Conservation (phyloP, 805 yeast species). For the Lachancea cidri region DNA sequence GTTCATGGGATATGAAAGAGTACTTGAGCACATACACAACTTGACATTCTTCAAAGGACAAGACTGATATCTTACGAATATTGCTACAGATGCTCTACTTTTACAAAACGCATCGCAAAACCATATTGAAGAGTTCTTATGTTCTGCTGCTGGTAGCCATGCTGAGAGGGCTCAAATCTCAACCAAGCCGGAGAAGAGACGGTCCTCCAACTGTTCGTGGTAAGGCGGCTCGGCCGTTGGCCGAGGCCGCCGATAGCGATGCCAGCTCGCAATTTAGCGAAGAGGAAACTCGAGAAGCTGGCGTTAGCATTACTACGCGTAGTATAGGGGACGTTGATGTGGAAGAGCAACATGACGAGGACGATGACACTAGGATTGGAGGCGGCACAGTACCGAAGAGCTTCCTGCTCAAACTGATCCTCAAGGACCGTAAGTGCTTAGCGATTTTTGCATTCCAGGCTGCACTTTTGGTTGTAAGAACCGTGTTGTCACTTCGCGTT, state of each 20-base stretch:
- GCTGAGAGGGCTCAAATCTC: slow-evolving; percentile 8
- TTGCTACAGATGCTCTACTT: slow-evolving; percentile 15
- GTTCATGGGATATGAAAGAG: too few relatives aligned
- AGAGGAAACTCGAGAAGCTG: neutral
- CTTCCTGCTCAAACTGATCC: slow-evolving; percentile 23
- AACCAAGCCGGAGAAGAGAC: slow-evolving; percentile 2
- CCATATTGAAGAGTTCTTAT: slow-evolving; percentile 27
- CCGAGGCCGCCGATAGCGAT: slow-evolving; percentile 1
- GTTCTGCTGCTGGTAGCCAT: slow-evolving; percentile 24
- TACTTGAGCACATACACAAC: too few relatives aligned
- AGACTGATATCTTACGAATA: too few relatives aligned
- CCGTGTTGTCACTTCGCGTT: slow-evolving; percentile 70
- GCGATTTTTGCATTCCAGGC: slow-evolving; percentile 46
- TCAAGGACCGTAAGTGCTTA: slow-evolving; percentile 27
- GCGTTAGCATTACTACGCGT: neutral
- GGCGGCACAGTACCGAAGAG: slow-evolving; percentile 6
- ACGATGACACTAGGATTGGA: neutral
- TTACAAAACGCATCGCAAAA: slow-evolving; percentile 25
- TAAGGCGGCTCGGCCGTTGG: neutral
- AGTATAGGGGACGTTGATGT: neutral
- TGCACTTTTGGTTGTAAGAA: slow-evolving; percentile 56
- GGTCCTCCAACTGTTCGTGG: neutral
- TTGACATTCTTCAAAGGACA: too few relatives aligned
- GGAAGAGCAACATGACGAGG: neutral
- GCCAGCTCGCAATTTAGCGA: slow-evolving; percentile 3